A percentile compares a stretch with the other conserved stretches of the same genome.
These are phyloP conservation scores for Clarireedia hainanense DNA, from an alignment of 2,329 filamentous ascomycete genomes.

Conservation along the genomic window DNA sequence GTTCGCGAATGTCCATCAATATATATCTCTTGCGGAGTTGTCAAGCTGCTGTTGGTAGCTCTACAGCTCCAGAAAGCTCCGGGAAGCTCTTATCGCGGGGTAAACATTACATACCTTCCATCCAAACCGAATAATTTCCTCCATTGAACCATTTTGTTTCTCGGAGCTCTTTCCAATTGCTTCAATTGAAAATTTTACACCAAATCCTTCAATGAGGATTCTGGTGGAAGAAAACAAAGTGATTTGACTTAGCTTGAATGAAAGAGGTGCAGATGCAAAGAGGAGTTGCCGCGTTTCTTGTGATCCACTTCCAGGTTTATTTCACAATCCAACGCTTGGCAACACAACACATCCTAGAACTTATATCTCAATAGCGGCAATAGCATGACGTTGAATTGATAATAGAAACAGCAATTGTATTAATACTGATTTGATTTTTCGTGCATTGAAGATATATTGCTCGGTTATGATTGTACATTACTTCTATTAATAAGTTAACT, in stretches of 20 bases:
- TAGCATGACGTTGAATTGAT: too few species aligned
- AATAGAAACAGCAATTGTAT: too few species aligned
- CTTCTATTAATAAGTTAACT: too few species aligned
- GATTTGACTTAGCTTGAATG: not conserved
- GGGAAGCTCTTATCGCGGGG: slow-evolving; percentile 2
- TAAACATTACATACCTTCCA: slow-evolving; percentile 18
- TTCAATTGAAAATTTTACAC: not conserved
- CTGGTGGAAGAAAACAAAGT: too few species aligned
- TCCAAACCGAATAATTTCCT: slow-evolving; percentile 26
- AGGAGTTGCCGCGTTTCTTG: not conserved
- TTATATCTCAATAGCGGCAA: too few species aligned
- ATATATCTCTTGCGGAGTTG: not conserved
- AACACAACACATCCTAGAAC: not conserved
- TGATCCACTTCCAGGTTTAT: not conserved
- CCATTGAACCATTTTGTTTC: slow-evolving; percentile 25
- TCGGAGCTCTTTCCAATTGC: not conserved
- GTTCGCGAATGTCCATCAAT: not conserved
- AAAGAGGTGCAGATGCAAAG: not conserved
- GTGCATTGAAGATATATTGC: too few species aligned
- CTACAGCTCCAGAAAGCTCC: not conserved
- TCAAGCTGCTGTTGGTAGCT: not conserved
- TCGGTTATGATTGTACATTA: too few species aligned
- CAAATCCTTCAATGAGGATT: not conserved
- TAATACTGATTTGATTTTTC: too few species aligned
- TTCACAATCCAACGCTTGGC: not conserved